Evolutionary conservation across 2,329 filamentous ascomycete genomes (phyloP), one percentile per base, ranked within the genome.

Genomic region (Thermothelomyces thermophilus): DNA sequence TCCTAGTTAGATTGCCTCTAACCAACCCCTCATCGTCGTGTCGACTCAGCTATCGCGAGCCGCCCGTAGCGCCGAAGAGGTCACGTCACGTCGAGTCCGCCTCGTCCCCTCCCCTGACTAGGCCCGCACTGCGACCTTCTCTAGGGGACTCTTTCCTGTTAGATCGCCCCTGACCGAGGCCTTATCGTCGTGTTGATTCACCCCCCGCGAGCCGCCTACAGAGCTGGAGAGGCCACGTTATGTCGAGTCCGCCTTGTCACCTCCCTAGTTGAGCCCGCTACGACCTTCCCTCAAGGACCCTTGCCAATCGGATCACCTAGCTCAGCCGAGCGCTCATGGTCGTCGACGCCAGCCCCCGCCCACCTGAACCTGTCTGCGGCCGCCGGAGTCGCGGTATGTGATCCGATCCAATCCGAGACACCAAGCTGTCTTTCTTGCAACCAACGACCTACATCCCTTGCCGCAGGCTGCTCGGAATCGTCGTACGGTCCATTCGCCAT

Each of bases 271-370:
- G 41, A 14, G 28, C 41, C 41, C 28, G 41, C 30, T 24, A 28
- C 41, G 19, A 43, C 31, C 16, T 35, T 43, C 41, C 28, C 17
- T 34, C 6, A 28, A 43, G 28, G 30, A 8, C 41, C 24, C n/a
- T 28, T 30, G 20, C 43, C 20, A 46, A 46, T 46, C 34, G 43
- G 34, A 46, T 46, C 43, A 46, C 33, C 33, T 46, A 46, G 43
- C 34, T 39, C 19, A 37, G 33, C 43, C 43, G 34, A 39, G 43
- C 43, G 43, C 43, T 46, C 20, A 46, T 46, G 33, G n/a, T 46
- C 42, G 31, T 36, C 22, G 33, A 37, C 43, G 43, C 43, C 33
- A 46, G 43, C 43, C 13, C 20, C 41, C 19, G 41, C 41, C 14
- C 17, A 35, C 41, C 34, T 36, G 8, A 36, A 19, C 41, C 41